phyloP scores from a whole-genome alignment of 2,329 filamentous ascomycete genomes.

The Chlorencoelia australis region DNA sequence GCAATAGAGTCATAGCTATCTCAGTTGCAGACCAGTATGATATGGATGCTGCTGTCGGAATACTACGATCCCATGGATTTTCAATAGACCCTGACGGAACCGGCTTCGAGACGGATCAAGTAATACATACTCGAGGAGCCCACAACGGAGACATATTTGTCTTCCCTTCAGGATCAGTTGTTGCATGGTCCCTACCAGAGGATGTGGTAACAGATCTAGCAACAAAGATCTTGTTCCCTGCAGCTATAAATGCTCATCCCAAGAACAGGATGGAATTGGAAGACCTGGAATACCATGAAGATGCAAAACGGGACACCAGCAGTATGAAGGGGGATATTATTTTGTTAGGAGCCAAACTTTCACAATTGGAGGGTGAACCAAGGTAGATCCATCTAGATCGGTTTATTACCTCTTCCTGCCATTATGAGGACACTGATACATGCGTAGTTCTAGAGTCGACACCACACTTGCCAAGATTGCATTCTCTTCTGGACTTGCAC shows the following conservation, averaged over 20 bases:
- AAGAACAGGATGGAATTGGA: slow-evolving; percentile 69
- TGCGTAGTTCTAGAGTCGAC: slow-evolving; percentile 32
- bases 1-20: slow-evolving; percentile 42
- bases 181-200: slow-evolving; percentile 80
- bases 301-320: slow-evolving; percentile 62
- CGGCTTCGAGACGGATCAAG: slow-evolving; percentile 50
- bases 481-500: slow-evolving; percentile 86
- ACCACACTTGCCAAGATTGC: slow-evolving; percentile 84
- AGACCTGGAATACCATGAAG: slow-evolving; percentile 77
- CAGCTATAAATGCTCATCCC: slow-evolving; percentile 65
- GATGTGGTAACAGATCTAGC: slow-evolving; percentile 60
- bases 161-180: slow-evolving; percentile 88
- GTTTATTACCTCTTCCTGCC: too few species aligned
- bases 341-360: slow-evolving; percentile 67
- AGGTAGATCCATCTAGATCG: slow-evolving; percentile 12
- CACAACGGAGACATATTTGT: slow-evolving; percentile 83
- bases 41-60: slow-evolving; percentile 49
- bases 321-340: slow-evolving; percentile 81
- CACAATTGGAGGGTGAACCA: slow-evolving; percentile 30
- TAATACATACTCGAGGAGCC: slow-evolving; percentile 50
- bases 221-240: slow-evolving; percentile 61
- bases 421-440: too few species aligned
- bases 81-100: slow-evolving; percentile 51
- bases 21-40: slow-evolving; percentile 55
- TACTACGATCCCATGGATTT: slow-evolving; percentile 49